Evolutionary conservation across 306 rosid species (phyloP).

Genomic region (Prinsepia uniflora): DNA sequence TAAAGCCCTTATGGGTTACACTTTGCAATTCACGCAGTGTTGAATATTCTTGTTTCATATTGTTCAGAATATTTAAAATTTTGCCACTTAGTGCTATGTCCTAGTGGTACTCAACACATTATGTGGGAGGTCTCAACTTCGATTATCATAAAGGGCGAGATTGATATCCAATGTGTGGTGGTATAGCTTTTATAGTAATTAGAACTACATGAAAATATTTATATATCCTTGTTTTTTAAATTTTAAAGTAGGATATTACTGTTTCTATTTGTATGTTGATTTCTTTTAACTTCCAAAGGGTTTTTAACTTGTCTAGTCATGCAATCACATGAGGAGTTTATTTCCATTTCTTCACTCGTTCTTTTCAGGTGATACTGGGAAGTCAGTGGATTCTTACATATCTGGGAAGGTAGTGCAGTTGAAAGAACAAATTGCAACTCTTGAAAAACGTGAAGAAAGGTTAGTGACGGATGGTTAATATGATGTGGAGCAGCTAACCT

Average conservation of each 20-base stretch:
- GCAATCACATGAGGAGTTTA: background rate
- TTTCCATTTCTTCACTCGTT: constrained; percentile 4
- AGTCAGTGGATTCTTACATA: constrained; percentile 74
- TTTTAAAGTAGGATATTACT: background rate
- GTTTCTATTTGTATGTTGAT: background rate
- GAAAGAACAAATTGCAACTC: constrained; percentile 89
- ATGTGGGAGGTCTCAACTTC: too few species aligned
- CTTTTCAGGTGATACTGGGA: constrained; percentile 77
- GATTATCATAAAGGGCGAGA: too few species aligned
- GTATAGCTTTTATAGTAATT: background rate
- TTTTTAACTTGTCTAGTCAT: background rate
- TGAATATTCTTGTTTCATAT: too few species aligned
- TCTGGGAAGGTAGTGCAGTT: constrained; percentile 76
- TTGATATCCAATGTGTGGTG: too few species aligned
- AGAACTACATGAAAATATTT: background rate
- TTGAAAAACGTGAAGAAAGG: constrained; percentile 98
- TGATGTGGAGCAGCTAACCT: background rate
- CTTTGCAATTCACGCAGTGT: too few species aligned
- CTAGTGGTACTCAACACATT: too few species aligned
- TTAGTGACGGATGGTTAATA: constrained; percentile 18
- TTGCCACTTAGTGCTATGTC: too few species aligned
- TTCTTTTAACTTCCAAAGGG: background rate
- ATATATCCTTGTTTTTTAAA: background rate
- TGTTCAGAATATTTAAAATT: too few species aligned
- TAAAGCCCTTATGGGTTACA: too few species aligned